phyloP scores from a whole-genome alignment of 441 rosid species.

The Flueggea neowawraea region DNA sequence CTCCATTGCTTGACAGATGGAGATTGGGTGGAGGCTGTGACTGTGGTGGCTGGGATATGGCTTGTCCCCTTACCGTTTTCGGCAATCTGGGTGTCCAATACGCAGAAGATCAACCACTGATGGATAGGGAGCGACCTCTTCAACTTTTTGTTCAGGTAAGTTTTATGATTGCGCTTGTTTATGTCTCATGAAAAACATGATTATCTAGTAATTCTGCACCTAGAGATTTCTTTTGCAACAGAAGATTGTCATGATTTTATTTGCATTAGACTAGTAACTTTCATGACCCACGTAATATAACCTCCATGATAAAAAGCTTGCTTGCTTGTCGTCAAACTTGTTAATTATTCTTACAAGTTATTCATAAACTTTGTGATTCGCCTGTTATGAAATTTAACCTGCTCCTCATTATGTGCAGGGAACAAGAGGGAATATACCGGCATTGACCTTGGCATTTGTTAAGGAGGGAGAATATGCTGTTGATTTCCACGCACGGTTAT shows the following conservation, averaged over 20 bases:
- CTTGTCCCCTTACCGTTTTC: slow-evolving; percentile 73
- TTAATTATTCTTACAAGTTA: too few species aligned
- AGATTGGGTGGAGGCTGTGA: slow-evolving; percentile 94
- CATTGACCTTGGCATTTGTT: slow-evolving; percentile 53
- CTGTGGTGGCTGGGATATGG: slow-evolving; percentile 99
- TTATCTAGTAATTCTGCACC: neutral
- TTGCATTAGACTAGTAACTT: too few species aligned
- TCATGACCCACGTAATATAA: too few species aligned
- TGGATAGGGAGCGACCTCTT: slow-evolving; percentile 52
- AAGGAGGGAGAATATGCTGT: slow-evolving; percentile 80
- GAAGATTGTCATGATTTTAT: neutral
- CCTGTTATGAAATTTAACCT: too few species aligned
- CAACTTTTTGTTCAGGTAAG: slow-evolving; percentile 71
- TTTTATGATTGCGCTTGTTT: slow-evolving; percentile 12
- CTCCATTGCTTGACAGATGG: slow-evolving; percentile 84
- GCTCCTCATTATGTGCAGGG: slow-evolving; percentile 40
- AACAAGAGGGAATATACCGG: slow-evolving; percentile 54
- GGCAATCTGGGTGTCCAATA: slow-evolving; percentile 45
- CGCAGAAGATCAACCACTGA: slow-evolving; percentile 47
- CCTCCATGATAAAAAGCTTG: too few species aligned
- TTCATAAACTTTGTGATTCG: too few species aligned
- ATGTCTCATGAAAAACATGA: neutral
- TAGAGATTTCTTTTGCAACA: neutral
- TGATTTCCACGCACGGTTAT: slow-evolving; percentile 82
- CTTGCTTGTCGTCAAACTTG: too few species aligned